A percentile compares a stretch with the other conserved stretches of the same genome.
Conservation (phyloP, 2,329 filamentous ascomycete species). For the Ustulina deusta region DNA sequence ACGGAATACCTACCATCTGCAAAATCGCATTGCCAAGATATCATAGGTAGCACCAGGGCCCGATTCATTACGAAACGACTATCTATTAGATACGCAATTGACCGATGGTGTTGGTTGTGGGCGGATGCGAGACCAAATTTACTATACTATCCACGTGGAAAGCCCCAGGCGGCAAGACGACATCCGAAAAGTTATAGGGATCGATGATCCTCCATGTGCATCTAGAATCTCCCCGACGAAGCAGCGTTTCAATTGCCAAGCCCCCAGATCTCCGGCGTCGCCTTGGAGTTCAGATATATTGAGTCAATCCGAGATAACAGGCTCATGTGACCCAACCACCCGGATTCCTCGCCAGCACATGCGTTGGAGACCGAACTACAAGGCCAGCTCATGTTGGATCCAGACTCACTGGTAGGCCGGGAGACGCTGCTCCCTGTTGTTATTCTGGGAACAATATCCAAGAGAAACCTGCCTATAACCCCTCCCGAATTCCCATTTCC, state of each 20-base stretch:
- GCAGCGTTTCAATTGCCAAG: not conserved
- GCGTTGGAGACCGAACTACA: not conserved
- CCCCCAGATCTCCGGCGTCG: not conserved
- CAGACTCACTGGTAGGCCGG: slow-evolving; percentile 7
- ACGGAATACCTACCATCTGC: not conserved
- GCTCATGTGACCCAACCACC: not conserved
- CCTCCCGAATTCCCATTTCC: not conserved
- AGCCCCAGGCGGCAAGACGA: not conserved
- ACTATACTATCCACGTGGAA: not conserved
- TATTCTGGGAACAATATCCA: slow-evolving; percentile 1
- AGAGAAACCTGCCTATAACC: not conserved
- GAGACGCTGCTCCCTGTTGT: not conserved
- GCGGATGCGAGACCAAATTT: not conserved
- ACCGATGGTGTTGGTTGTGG: not conserved
- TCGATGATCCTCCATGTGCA: slow-evolving; percentile 1
- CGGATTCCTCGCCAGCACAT: not conserved
- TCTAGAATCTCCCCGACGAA: slow-evolving; percentile 6
- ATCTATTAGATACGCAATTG: slow-evolving; percentile 10
- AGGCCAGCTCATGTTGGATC: not conserved
- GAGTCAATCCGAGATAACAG: not conserved
- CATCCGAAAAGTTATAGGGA: slow-evolving; percentile 8
- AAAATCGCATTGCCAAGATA: not conserved
- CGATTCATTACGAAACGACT: not conserved
- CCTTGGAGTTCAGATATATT: not conserved
- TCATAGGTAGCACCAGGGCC: not conserved